A percentile compares a stretch with the other conserved stretches of the same genome.
phyloP scores from a whole-genome alignment of 805 yeast genomes.

The Saccharomycopsis olivae region DNA sequence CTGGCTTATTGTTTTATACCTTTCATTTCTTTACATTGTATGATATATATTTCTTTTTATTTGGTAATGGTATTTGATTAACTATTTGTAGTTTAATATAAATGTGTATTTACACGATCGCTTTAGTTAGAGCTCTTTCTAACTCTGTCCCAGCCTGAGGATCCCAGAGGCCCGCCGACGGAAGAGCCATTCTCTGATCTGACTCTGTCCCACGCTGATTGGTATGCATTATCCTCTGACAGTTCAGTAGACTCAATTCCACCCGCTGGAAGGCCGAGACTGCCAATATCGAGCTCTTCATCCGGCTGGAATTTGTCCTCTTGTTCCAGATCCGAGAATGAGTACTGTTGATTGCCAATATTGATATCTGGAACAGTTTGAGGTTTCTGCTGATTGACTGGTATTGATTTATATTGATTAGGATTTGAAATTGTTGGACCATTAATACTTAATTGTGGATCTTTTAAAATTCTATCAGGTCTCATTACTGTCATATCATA shows the following conservation, averaged over 20 bases:
- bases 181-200: constrained; percentile 6
- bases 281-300: constrained; percentile 7
- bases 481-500: constrained; percentile 9
- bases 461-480: constrained; percentile 8
- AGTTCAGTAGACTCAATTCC: background rate
- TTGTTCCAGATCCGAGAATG: no score
- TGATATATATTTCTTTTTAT: no score
- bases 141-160: constrained; percentile 5
- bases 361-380: no score
- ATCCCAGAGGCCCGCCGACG: background rate
- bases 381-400: background rate
- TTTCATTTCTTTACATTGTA: no score
- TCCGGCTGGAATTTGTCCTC: background rate
- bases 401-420: no score
- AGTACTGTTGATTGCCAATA: no score
- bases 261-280: constrained; percentile 7
- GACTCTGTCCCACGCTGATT: constrained; percentile 14
- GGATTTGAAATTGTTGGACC: no score
- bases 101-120: no score
- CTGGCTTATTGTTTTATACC: no score
- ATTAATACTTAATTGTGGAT: constrained; percentile 1
- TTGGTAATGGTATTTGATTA: no score
- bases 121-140: no score
- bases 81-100: no score
- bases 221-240: background rate